Conservation (phyloP, 2,329 filamentous ascomycete genomes). For the Kalaharituber pfeilii region DNA sequence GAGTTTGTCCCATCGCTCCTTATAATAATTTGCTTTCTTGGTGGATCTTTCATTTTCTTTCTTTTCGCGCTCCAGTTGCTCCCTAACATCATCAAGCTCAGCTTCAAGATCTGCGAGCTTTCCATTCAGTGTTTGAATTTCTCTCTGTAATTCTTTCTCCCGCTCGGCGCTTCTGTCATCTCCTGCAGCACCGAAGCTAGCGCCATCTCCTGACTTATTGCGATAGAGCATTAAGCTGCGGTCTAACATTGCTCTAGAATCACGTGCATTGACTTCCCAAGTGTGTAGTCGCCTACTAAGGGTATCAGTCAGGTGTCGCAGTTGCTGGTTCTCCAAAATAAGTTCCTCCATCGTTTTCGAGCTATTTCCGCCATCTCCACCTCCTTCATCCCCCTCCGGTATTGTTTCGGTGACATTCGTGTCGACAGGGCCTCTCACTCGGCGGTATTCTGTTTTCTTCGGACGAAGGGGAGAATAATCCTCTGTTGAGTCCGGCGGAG, state of each 20-base stretch:
- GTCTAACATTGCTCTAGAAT: neutral
- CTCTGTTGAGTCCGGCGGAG: neutral
- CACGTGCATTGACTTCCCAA: neutral
- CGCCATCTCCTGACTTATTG: neutral
- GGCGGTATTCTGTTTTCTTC: neutral
- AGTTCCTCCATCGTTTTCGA: neutral
- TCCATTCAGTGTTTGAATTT: neutral
- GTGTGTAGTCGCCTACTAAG: neutral
- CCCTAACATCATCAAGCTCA: neutral
- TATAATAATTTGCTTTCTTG: constrained; percentile 1
- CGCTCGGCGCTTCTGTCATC: neutral
- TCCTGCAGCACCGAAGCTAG: neutral
- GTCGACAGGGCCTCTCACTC: neutral
- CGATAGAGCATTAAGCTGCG: neutral
- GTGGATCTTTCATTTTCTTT: neutral
- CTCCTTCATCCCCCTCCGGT: neutral
- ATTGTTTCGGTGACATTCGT: neutral
- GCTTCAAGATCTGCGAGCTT: neutral
- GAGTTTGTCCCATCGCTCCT: neutral
- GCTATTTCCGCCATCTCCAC: neutral
- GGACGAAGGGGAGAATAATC: neutral
- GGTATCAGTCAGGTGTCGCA: neutral
- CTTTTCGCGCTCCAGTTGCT: neutral
- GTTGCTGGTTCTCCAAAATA: neutral
- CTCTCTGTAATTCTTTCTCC: neutral